Evolutionary conservation across 2,329 filamentous ascomycete species (phyloP).

Genomic region (Fusarium lateritium): DNA sequence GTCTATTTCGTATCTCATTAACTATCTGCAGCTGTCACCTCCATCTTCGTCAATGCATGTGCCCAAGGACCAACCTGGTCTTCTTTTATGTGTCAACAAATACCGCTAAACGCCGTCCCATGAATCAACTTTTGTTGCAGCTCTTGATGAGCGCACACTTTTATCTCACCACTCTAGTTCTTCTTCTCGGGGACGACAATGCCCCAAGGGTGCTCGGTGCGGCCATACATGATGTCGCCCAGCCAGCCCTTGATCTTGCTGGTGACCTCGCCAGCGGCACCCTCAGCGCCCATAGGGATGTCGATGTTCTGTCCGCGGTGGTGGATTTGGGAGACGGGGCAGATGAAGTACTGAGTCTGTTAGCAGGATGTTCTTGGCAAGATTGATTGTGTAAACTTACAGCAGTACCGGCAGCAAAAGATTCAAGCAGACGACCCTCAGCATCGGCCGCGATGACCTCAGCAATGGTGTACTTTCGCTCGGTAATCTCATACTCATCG

Average conservation of each 20-base stretch:
- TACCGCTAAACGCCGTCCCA: conserved; percentile 47
- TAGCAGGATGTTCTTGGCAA: conserved; percentile 13
- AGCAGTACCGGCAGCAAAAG: conserved; percentile 90
- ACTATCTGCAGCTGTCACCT: conserved; percentile 22
- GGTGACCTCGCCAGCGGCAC: conserved; percentile 68
- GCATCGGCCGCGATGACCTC: conserved; percentile 80
- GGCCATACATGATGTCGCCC: conserved; percentile 82
- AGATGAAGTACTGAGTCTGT: conserved; percentile 75
- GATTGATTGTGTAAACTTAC: conserved; percentile 64
- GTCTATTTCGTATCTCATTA: conserved; percentile 48
- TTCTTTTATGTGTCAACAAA: conserved; percentile 40
- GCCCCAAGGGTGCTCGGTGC: conserved; percentile 77
- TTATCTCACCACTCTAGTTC: conserved; percentile 50
- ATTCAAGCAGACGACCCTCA: conserved; percentile 85
- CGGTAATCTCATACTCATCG: conserved; percentile 77
- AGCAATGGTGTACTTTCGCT: conserved; percentile 85
- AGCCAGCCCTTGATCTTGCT: conserved; percentile 76
- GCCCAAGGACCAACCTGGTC: conserved; percentile 22
- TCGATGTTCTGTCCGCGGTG: conserved; percentile 75
- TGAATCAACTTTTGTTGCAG: conserved; percentile 33
- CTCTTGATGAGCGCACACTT: conserved; percentile 1
- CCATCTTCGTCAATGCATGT: conserved; percentile 13
- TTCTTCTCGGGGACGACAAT: conserved; percentile 77
- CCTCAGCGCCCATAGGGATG: conserved; percentile 71
- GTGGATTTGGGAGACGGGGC: conserved; percentile 76